Evolutionary conservation across 371 early-diverging fungal genomes (phyloP).

Genomic region (Mucor sp.): DNA sequence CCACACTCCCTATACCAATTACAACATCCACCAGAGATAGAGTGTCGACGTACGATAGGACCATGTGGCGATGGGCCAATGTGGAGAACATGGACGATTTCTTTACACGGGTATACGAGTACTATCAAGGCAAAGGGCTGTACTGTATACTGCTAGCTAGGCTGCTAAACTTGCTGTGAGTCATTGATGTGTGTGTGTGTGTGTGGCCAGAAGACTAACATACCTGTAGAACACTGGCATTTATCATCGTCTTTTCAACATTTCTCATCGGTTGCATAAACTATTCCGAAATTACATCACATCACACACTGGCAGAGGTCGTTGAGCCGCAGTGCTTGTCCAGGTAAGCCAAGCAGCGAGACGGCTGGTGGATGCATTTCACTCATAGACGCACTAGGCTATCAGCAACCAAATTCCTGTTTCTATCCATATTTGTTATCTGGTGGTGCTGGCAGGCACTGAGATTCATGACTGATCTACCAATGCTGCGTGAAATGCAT

Average conservation of each 20-base stretch:
- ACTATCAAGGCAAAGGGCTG: slow-evolving; percentile 83
- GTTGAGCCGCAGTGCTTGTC: slow-evolving; percentile 75
- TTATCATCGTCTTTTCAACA: slow-evolving; percentile 85
- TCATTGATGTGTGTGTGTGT: neutral
- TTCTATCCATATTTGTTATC: slow-evolving; percentile 62
- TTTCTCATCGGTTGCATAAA: slow-evolving; percentile 91
- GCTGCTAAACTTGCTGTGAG: slow-evolving; percentile 71
- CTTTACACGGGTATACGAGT: slow-evolving; percentile 79
- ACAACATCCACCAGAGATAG: slow-evolving; percentile 35
- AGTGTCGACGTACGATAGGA: slow-evolving; percentile 61
- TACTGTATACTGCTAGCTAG: slow-evolving; percentile 74
- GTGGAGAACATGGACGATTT: slow-evolving; percentile 82
- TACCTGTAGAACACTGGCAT: slow-evolving; percentile 68
- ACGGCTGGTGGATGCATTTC: too few relatives aligned
- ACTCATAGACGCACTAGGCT: neutral
- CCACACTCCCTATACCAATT: slow-evolving; percentile 8
- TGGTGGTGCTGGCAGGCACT: slow-evolving; percentile 81
- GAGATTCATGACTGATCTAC: slow-evolving; percentile 70
- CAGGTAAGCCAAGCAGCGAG: slow-evolving; percentile 44
- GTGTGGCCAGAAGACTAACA: neutral
- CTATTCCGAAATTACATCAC: slow-evolving; percentile 72
- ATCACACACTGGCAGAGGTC: slow-evolving; percentile 71
- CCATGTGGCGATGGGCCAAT: slow-evolving; percentile 86
- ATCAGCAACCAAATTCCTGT: slow-evolving; percentile 29
- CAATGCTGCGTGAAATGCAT: slow-evolving; percentile 77